A percentile compares a stretch with the other conserved stretches of the same genome.
phyloP scores from a whole-genome alignment of 2,329 filamentous ascomycete species.

The Fusarium siculi region DNA sequence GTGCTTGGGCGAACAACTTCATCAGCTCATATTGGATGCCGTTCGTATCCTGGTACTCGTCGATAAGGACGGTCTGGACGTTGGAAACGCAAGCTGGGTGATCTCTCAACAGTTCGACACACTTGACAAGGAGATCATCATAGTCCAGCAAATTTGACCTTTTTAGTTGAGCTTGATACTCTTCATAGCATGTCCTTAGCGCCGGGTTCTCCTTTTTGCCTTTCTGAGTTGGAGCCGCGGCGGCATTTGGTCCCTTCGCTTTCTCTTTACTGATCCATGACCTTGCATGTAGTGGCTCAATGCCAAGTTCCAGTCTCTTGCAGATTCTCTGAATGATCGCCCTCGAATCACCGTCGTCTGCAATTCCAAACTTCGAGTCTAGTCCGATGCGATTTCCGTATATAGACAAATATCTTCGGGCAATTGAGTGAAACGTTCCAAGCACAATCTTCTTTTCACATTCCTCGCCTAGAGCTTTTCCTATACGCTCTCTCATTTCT shows the following conservation, averaged over 20 bases:
- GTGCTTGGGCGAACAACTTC: conserved; percentile 80
- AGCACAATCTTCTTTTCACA: conserved; percentile 81
- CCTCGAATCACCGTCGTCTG: conserved; percentile 82
- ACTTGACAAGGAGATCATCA: conserved; percentile 88
- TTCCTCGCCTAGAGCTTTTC: conserved; percentile 80
- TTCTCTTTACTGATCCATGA: conserved; percentile 80
- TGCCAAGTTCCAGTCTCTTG: conserved; percentile 73
- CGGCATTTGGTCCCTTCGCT: conserved; percentile 62
- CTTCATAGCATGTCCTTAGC: conserved; percentile 73
- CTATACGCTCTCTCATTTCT: conserved; percentile 93
- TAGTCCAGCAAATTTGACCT: conserved; percentile 90
- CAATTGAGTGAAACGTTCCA: conserved; percentile 95
- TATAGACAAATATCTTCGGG: conserved; percentile 81
- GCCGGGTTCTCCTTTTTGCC: conserved; percentile 62
- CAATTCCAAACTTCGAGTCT: conserved; percentile 86
- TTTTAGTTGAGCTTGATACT: conserved; percentile 81
- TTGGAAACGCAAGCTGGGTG: conserved; percentile 87
- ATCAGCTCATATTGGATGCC: conserved; percentile 94
- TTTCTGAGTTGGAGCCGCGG: conserved; percentile 53
- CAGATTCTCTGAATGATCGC: conserved; percentile 85
- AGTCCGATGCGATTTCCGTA: conserved; percentile 90
- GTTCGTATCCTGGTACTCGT: conserved; percentile 98
- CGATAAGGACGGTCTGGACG: conserved; percentile 89
- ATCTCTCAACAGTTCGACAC: conserved; percentile 78
- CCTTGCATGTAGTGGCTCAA: conserved; percentile 77